Evolutionary conservation across 176 grass and related monocot genomes (phyloP), one percentile per base, ranked within the genome.

Genomic region (Aegilops longissima): DNA sequence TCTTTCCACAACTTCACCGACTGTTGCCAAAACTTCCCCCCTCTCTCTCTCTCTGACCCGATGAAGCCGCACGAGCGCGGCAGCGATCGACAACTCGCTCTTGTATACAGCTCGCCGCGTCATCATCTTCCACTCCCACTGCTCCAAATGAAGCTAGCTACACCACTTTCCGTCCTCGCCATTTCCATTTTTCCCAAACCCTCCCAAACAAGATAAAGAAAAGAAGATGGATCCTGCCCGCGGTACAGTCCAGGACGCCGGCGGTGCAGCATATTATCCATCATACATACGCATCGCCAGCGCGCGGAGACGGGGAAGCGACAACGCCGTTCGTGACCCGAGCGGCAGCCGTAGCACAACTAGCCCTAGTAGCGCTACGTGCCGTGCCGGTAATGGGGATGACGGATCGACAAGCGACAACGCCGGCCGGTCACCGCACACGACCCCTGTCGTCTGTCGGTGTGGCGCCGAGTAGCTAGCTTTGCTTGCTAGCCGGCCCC

Each of bases 341-440:
- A 54, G 69, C 18, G 30, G 82, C 27, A 14, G 27, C 16, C 56
- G 54, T 36, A 11, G 13, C 5, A 4, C 24, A 30, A 67, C 71
- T 27, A 74, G 40, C 40, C 12, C 8, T 69, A 18, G 40, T 47
- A 74, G 40, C 40, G 17, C 9, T 77, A 61, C n/a, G 49, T 58
- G 45, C 39, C 2, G 39, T 68, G 33, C 6, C 3, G 4, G 51
- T 4, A 44, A 21, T 21, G 18, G 20, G 20, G 11, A 8, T 6
- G 39, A 12, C 45, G 56, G 83, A 64, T 14, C 35, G 12, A 12
- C 40, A 83, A 74, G 74, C 65, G 79, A 78, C 89, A 73, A 78
- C 84, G 84, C 84, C 79, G 79, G 88, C 30, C 79, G 88, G 84
- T 82, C 83, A 85, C 78, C 82, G 61, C 82, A 73, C 82, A 23